Evolutionary conservation across 305 asterid species (phyloP).

Genomic region (Withania somnifera): DNA sequence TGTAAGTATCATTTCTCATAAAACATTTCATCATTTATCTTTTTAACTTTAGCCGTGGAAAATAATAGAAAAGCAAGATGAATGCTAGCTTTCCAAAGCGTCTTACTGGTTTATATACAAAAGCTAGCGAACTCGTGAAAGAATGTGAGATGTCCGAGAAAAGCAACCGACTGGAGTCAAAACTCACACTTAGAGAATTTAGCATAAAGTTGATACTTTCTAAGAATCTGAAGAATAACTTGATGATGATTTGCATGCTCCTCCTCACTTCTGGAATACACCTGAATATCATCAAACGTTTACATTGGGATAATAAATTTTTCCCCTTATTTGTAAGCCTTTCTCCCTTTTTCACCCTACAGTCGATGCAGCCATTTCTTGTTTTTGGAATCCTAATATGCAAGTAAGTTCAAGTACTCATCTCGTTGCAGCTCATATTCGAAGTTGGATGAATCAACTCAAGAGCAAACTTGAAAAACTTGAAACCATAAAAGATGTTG

Average conservation of each 20-base stretch:
- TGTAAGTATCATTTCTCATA: background rate
- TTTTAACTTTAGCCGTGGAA: constrained; percentile 5
- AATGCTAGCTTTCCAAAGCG: constrained; percentile 34
- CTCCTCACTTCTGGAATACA: too few relatives aligned
- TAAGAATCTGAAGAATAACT: too few relatives aligned
- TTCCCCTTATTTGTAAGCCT: constrained; percentile 21
- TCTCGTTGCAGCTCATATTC: background rate
- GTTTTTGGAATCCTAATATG: background rate
- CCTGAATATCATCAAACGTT: too few relatives aligned
- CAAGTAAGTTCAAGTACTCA: background rate
- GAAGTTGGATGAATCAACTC: background rate
- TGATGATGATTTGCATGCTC: too few relatives aligned
- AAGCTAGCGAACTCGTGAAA: constrained; percentile 23
- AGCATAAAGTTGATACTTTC: too few relatives aligned
- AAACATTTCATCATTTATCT: background rate
- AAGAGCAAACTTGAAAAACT: constrained; percentile 7
- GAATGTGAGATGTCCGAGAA: too few relatives aligned
- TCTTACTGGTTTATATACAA: constrained; percentile 15
- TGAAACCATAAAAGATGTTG: background rate
- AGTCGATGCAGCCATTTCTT: constrained; percentile 12
- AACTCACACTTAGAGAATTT: too few relatives aligned
- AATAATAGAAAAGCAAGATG: constrained; percentile 13
- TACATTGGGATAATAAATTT: constrained; percentile 20
- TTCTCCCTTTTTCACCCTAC: constrained; percentile 28
- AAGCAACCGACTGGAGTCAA: too few relatives aligned